phyloP scores from a whole-genome alignment of 495 filamentous ascomycete species.

The Talaromyces adpressus region DNA sequence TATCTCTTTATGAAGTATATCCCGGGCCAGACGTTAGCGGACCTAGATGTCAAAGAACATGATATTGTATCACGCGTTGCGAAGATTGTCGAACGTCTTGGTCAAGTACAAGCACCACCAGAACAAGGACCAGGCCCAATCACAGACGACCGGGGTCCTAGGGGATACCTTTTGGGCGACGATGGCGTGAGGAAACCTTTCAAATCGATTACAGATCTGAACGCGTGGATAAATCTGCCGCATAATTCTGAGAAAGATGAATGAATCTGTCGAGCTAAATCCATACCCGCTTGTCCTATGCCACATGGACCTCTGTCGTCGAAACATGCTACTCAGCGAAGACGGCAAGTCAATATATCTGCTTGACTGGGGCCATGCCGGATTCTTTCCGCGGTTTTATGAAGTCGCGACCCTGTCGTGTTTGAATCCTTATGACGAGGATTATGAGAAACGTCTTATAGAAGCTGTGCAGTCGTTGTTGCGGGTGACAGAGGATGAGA shows the following conservation, averaged over 20 bases:
- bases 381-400: constrained; percentile 7
- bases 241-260: too few relatives aligned
- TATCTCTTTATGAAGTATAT: constrained; percentile 10
- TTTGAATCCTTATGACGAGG: constrained; percentile 4
- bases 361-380: constrained; percentile 10
- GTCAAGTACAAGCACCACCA: neutral
- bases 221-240: too few relatives aligned
- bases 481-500: constrained; percentile 5
- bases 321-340: constrained; percentile 4
- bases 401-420: neutral
- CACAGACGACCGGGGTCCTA: neutral
- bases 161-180: too few relatives aligned
- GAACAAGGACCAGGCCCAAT: constrained; percentile 5
- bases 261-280: too few relatives aligned
- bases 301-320: constrained; percentile 8
- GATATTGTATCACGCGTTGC: constrained; percentile 2
- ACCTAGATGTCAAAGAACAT: neutral
- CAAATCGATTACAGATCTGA: too few relatives aligned
- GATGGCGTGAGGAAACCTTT: too few relatives aligned
- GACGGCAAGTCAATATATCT: constrained; percentile 1
- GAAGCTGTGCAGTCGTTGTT: constrained; percentile 2
- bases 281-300: neutral
- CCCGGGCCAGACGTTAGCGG: constrained; percentile 3
- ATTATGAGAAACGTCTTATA: constrained; percentile 8
- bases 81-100: neutral